These are phyloP conservation scores for Sphagnum contortum DNA, from an alignment of 225 moss, liverwort and hornwort species.

Conservation along the genomic window DNA sequence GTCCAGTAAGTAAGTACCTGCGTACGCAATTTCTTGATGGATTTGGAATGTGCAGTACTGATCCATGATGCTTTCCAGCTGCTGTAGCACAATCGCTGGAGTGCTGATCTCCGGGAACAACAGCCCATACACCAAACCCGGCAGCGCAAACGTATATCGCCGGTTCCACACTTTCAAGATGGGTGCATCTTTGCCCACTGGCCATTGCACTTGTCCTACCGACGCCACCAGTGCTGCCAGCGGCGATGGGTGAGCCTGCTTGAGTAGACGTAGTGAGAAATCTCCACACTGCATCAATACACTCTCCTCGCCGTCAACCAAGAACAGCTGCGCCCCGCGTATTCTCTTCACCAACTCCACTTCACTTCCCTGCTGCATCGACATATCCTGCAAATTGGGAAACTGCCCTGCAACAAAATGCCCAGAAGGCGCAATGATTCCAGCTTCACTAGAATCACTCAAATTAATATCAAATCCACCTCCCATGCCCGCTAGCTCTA, in stretches of 20 bases:
- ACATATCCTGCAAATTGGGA: no score
- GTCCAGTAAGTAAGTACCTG: no score
- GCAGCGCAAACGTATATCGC: constrained; percentile 64
- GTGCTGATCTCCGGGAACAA: constrained; percentile 38
- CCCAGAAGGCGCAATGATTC: no score
- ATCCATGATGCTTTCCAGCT: constrained; percentile 31
- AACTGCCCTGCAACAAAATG: no score
- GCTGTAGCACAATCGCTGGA: constrained; percentile 16
- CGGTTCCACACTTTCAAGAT: constrained; percentile 53
- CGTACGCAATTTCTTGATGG: constrained; percentile 19
- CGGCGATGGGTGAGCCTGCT: constrained; percentile 44
- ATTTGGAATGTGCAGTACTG: constrained; percentile 56
- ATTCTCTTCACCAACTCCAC: constrained; percentile 39
- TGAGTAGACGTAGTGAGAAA: constrained; percentile 53
- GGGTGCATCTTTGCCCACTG: constrained; percentile 74
- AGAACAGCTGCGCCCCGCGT: constrained; percentile 41
- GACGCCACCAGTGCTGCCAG: constrained; percentile 62
- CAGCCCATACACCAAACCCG: constrained; percentile 62
- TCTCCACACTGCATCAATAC: constrained; percentile 55
- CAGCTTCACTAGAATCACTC: no score
- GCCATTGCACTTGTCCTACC: constrained; percentile 85
- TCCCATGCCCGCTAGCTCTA: no score
- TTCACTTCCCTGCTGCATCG: constrained; percentile 34
- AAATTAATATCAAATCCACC: no score
- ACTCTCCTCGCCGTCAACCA: constrained; percentile 75